A percentile compares a stretch with the other conserved stretches of the same genome.
phyloP scores from a whole-genome alignment of 1,284 basidiomycete genomes.

The Ganoderma meredithae region DNA sequence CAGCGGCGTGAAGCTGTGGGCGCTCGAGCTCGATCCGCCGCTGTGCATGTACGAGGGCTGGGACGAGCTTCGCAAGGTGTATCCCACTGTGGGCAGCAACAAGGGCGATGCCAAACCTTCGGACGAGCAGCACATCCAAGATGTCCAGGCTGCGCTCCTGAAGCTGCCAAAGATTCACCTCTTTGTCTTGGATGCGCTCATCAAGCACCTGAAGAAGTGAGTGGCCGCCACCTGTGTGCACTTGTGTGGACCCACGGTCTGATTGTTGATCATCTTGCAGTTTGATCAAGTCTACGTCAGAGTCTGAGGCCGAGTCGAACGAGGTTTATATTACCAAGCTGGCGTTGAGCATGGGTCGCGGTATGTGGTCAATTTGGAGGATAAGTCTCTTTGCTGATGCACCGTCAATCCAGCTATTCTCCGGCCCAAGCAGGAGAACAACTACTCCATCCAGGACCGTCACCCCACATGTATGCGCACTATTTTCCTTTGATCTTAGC shows the following conservation, averaged over 20 bases:
- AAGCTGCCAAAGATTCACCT: conserved; percentile 85
- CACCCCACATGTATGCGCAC: conserved; percentile 71
- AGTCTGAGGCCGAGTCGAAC: conserved; percentile 59
- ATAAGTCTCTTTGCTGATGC: conserved; percentile 4
- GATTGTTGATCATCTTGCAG: conserved; percentile 45
- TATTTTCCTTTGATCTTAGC: not conserved
- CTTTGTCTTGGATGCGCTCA: conserved; percentile 81
- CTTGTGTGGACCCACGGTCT: not conserved
- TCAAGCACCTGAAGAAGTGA: conserved; percentile 81
- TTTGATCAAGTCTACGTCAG: conserved; percentile 69
- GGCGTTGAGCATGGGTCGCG: conserved; percentile 84
- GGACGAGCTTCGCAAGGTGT: conserved; percentile 88
- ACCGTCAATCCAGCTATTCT: conserved; percentile 65
- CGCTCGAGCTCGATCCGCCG: conserved; percentile 86
- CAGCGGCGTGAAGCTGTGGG: conserved; percentile 85
- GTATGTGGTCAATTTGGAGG: conserved; percentile 54
- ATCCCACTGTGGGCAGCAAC: conserved; percentile 64
- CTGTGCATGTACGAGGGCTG: conserved; percentile 86
- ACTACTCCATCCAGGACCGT: conserved; percentile 86
- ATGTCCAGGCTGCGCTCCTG: conserved; percentile 72
- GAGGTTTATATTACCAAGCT: conserved; percentile 88
- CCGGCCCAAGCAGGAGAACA: conserved; percentile 83
- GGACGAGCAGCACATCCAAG: conserved; percentile 69
- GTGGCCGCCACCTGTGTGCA: too few species aligned
- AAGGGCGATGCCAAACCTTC: conserved; percentile 59